Percentiles rank a stretch among this genome's conserved stretches.
phyloP scores from a whole-genome alignment of 768 basidiomycete genomes.

The Amanita polypyramis region DNA sequence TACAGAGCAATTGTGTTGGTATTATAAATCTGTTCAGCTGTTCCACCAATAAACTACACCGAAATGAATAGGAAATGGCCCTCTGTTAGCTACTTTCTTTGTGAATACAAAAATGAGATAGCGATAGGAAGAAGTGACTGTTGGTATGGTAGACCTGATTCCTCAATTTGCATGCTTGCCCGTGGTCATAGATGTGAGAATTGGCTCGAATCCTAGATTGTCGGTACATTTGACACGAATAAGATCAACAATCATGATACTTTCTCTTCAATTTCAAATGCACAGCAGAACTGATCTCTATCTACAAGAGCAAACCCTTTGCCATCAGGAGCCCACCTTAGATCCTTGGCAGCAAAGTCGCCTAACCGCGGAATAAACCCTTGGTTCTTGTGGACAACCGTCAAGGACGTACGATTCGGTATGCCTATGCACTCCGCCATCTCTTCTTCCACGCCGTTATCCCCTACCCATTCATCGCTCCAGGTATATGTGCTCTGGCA shows the following conservation, averaged over 20 bases:
- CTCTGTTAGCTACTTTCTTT: too few species aligned
- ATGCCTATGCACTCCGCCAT: conserved; percentile 89
- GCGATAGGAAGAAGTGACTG: too few species aligned
- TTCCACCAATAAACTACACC: too few species aligned
- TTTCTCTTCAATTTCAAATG: conserved; percentile 51
- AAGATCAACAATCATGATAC: neutral
- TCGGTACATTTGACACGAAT: too few species aligned
- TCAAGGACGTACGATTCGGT: conserved; percentile 58
- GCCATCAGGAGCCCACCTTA: conserved; percentile 82
- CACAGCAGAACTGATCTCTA: conserved; percentile 76
- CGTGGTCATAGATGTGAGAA: too few species aligned
- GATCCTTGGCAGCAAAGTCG: conserved; percentile 58
- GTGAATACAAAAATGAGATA: too few species aligned
- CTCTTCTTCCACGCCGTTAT: conserved; percentile 49
- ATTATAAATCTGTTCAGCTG: too few species aligned
- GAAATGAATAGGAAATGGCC: too few species aligned
- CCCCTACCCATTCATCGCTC: conserved; percentile 74
- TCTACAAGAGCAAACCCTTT: conserved; percentile 69
- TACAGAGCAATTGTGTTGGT: too few species aligned
- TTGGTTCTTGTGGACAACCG: conserved; percentile 7
- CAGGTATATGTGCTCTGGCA: conserved; percentile 61
- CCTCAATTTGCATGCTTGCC: too few species aligned
- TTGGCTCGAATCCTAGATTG: too few species aligned
- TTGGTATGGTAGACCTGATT: too few species aligned
- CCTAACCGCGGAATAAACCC: conserved; percentile 27